Percentiles rank a stretch among this genome's conserved stretches.
Conservation (phyloP, 768 basidiomycete species). For the Auricularia heimuer region DNA sequence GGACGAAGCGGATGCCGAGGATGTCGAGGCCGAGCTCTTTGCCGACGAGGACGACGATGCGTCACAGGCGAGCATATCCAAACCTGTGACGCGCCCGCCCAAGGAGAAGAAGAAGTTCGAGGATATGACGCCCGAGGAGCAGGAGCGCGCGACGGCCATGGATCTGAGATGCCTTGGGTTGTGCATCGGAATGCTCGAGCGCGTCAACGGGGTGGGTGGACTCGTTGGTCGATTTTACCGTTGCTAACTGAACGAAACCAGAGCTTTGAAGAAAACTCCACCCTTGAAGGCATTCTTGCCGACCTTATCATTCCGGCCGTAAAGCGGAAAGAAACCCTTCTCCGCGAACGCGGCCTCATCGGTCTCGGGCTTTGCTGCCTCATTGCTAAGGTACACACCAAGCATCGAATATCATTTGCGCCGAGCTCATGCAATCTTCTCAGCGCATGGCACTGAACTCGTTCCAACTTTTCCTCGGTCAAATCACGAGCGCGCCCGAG, state of each 20-base stretch:
- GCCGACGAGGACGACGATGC: background rate
- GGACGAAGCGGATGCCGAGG: constrained; percentile 29
- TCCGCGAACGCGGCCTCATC: constrained; percentile 73
- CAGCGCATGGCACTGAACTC: constrained; percentile 42
- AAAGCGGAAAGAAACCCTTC: constrained; percentile 70
- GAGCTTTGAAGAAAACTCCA: constrained; percentile 60
- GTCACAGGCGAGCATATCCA: constrained; percentile 4
- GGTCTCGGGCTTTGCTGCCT: constrained; percentile 78
- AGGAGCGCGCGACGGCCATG: constrained; percentile 44
- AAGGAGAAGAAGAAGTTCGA: constrained; percentile 12
- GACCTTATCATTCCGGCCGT: constrained; percentile 90
- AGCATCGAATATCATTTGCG: constrained; percentile 17
- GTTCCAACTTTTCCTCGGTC: constrained; percentile 73
- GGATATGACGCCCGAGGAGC: constrained; percentile 53
- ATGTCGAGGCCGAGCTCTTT: constrained; percentile 16
- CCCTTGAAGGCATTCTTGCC: constrained; percentile 53
- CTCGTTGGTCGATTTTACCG: background rate
- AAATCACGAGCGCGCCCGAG: constrained; percentile 56
- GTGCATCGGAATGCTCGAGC: constrained; percentile 76
- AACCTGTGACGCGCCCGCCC: constrained; percentile 5
- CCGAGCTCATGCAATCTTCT: constrained; percentile 8
- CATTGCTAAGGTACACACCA: constrained; percentile 53
- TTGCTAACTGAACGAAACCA: constrained; percentile 10
- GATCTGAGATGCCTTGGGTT: constrained; percentile 69
- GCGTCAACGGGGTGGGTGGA: constrained; percentile 66